Base-by-base conservation (phyloP, 2,329 filamentous ascomycete species). In the Tolypocladium capitatum region DNA sequence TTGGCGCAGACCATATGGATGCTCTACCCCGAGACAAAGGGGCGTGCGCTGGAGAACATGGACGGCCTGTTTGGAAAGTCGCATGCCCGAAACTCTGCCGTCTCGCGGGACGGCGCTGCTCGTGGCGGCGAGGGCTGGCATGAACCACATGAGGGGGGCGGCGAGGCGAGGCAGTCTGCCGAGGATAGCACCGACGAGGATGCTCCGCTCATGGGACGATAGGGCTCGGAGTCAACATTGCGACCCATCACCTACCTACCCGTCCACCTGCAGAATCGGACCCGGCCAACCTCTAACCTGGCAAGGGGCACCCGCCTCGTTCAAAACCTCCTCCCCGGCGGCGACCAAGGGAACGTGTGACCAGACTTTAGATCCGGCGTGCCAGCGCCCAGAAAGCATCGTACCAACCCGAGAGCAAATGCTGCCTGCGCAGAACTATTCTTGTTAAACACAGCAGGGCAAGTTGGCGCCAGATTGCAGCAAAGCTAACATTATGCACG, bases 1-100 rank as follows among this genome's bases (percentile, higher is more conserved):
- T n/a, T 6, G 14, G 20, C 8, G 24, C 35, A 69, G 66, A 58
- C 69, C 11, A 63, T 73, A 31, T 68, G 61, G 51, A 41, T 66
- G 4, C 57, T 68, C 16, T 71, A 71, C 46, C 70, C 70, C 0
- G 70, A 74, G 51, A 72, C 70, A 0, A 72, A 68, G 38, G 64
- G 65, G 0, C 57, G 62, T 1, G 55, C 63, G 0, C 52, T 71
- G 5, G 70, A 73, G 47, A 65, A 72, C 16, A 71, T 74, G 66
- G 70, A 72, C 41, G 55, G 46, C 1, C 49, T 73, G 2, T 73
- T 73, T 43, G 61, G 61, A 1, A 51, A 48, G 27, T 38, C 38
- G 2, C n/a, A 27, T 7, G 36, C 36, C 10, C 24, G 33, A n/a
- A 35, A 34, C 32, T 14, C 46, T 7, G 30, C 18, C 18, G 4